Conservation (phyloP, 202 grass and related monocot species). For the Zizania palustris region DNA sequence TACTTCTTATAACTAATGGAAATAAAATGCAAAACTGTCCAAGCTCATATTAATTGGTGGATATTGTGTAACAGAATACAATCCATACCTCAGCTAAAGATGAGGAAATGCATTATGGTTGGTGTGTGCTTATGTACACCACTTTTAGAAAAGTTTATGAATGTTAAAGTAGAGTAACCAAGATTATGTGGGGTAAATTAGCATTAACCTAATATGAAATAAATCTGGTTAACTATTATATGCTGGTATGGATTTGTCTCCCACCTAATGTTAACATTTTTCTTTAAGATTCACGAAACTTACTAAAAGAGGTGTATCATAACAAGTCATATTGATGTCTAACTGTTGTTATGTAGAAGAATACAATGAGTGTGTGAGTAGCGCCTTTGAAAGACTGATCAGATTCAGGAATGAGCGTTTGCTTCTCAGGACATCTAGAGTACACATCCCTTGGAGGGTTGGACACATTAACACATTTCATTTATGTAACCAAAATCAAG, state of each 20-base stretch:
- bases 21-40: conserved; percentile 11
- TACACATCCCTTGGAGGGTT: neutral
- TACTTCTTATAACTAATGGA: neutral
- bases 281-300: neutral
- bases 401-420: neutral
- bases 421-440: neutral
- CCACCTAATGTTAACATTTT: neutral
- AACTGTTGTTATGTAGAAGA: neutral
- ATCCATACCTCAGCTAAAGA: neutral
- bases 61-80: neutral
- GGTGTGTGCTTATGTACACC: neutral
- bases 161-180: neutral
- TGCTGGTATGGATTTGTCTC: neutral
- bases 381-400: neutral
- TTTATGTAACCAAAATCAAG: neutral
- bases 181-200: neutral
- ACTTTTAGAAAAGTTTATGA: neutral
- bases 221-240: neutral
- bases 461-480: conserved; percentile 7
- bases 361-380: neutral
- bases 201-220: neutral
- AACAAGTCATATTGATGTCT: too few relatives aligned
- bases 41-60: conserved; percentile 12
- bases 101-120: neutral
- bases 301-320: neutral